A percentile compares a stretch with the other conserved stretches of the same genome.
Conservation (phyloP, 73 alveolate genomes). For the Paramecium octaurelia region DNA sequence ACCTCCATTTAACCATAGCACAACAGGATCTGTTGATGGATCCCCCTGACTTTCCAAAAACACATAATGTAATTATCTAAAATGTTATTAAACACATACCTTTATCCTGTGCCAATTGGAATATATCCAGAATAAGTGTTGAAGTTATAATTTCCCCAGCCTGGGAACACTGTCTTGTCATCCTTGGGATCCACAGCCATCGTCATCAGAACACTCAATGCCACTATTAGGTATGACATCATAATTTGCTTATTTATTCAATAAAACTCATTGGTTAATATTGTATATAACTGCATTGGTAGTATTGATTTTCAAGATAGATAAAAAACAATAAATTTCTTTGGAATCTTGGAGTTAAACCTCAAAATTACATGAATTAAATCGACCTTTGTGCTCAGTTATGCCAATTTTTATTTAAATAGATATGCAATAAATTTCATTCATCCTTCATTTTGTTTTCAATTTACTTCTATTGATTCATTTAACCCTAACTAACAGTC, state of each 20-base stretch:
- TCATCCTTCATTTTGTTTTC: background rate
- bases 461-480: background rate
- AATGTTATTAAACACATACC: background rate
- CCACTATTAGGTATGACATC: background rate
- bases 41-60: conserved; percentile 63
- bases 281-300: background rate
- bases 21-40: conserved; percentile 79
- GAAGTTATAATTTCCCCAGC: background rate
- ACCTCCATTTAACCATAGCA: conserved; percentile 93
- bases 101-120: background rate
- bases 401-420: background rate
- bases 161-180: background rate
- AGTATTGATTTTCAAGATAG: background rate
- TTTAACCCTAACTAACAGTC: background rate
- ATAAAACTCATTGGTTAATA: background rate
- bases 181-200: background rate
- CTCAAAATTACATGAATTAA: background rate
- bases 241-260: background rate
- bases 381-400: background rate
- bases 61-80: conserved; percentile 68
- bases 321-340: background rate
- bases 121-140: conserved; percentile 32
- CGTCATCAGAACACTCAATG: background rate
- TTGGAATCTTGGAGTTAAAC: background rate
- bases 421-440: background rate